Percentiles rank a stretch among this genome's conserved stretches.
phyloP scores from a whole-genome alignment of 1,284 basidiomycete species.

The Athelia sp. region DNA sequence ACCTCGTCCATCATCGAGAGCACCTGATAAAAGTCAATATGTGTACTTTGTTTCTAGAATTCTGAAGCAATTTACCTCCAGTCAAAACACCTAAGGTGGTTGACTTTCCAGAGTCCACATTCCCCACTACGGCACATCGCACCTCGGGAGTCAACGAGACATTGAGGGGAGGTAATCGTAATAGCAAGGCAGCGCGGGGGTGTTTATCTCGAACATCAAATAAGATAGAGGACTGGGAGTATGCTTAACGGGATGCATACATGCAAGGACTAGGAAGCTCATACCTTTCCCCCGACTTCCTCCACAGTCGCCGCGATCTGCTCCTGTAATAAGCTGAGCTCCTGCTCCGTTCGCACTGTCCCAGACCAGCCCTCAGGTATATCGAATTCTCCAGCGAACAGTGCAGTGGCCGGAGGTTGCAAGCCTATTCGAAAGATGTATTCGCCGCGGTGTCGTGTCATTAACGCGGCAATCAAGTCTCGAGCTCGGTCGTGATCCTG shows the following conservation, averaged over 20 bases:
- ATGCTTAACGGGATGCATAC: conserved; percentile 2
- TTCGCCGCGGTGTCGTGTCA: conserved; percentile 65
- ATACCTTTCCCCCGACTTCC: conserved; percentile 73
- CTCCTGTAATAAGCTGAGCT: conserved; percentile 43
- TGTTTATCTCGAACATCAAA: conserved; percentile 41
- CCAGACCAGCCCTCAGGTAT: conserved; percentile 57
- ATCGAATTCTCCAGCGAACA: conserved; percentile 51
- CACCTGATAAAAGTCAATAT: conserved; percentile 53
- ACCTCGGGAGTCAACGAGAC: conserved; percentile 81
- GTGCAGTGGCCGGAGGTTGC: conserved; percentile 45
- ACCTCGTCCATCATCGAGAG: conserved; percentile 92
- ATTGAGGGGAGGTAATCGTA: conserved; percentile 68
- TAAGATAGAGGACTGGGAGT: conserved; percentile 47
- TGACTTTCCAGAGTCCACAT: conserved; percentile 91
- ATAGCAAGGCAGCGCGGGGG: conserved; percentile 52
- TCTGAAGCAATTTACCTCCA: conserved; percentile 40
- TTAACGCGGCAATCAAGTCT: conserved; percentile 56
- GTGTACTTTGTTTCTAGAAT: conserved; percentile 3
- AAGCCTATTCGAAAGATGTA: conserved; percentile 66
- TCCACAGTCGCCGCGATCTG: conserved; percentile 48
- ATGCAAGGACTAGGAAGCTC: conserved; percentile 5
- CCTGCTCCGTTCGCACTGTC: conserved; percentile 37
- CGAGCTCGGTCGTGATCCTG: conserved; percentile 49
- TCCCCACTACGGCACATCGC: conserved; percentile 92
- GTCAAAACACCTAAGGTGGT: conserved; percentile 89